These are phyloP conservation scores for Macaranga tanarius DNA, from an alignment of 441 rosid genomes.

Conservation along the genomic window DNA sequence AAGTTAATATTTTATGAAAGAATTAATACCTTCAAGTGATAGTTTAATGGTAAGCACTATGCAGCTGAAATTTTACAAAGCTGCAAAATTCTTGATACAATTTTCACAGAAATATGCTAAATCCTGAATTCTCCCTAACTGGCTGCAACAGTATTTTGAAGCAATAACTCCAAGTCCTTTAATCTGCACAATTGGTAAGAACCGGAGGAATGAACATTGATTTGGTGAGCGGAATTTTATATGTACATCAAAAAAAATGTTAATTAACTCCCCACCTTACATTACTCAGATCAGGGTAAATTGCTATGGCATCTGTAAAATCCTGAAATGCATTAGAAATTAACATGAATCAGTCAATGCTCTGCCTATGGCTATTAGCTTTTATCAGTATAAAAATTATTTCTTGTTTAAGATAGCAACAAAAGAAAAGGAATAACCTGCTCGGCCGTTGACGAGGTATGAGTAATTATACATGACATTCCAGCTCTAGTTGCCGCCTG, in stretches of 20 bases:
- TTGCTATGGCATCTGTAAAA: constrained; percentile 72
- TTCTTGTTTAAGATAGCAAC: constrained; percentile 1
- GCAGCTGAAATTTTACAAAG: background rate
- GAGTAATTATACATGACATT: constrained; percentile 78
- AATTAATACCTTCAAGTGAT: constrained; percentile 11
- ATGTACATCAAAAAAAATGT: background rate
- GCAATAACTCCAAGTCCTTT: constrained; percentile 66
- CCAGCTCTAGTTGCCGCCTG: constrained; percentile 89
- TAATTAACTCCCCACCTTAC: constrained; percentile 46
- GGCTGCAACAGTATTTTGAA: constrained; percentile 52
- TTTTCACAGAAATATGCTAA: constrained; percentile 3
- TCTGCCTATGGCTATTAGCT: background rate
- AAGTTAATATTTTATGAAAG: background rate
- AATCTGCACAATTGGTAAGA: constrained; percentile 43
- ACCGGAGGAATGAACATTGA: background rate
- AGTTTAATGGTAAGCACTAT: background rate
- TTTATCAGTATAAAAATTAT: background rate
- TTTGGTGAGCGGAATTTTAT: background rate
- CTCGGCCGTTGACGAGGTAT: constrained; percentile 81
- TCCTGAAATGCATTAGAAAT: constrained; percentile 46
- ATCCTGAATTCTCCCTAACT: constrained; percentile 16
- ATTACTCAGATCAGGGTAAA: constrained; percentile 70
- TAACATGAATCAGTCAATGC: constrained; percentile 3
- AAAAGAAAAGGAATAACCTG: constrained; percentile 50
- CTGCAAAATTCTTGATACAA: background rate